These are phyloP conservation scores for Parachaetomium inaequale DNA, from an alignment of 495 filamentous ascomycete genomes.

Conservation along the genomic window DNA sequence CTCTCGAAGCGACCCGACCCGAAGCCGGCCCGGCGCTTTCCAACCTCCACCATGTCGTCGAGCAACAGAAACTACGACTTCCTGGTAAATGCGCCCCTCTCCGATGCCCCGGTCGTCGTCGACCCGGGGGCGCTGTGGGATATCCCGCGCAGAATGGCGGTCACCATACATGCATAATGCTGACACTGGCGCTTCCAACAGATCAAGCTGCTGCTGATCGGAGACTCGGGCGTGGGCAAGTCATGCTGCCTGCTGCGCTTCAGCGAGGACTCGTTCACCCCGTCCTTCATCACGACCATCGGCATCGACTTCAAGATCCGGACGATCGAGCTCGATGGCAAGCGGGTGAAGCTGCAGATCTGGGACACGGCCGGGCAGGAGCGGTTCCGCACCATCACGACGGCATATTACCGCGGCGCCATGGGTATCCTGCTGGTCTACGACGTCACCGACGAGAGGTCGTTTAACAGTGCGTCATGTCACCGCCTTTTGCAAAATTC, in stretches of 20 bases:
- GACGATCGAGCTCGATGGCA: constrained; percentile 96
- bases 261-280: constrained; percentile 98
- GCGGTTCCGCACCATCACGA: constrained; percentile 97
- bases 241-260: constrained; percentile 98
- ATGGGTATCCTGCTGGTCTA: constrained; percentile 99
- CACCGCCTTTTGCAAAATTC: no score
- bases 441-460: constrained; percentile 95
- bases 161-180: constrained; percentile 7
- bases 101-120: background rate
- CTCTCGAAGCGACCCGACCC: background rate
- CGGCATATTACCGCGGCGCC: constrained; percentile 95
- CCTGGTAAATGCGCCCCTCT: constrained; percentile 56
- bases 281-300: constrained; percentile 98
- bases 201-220: constrained; percentile 99
- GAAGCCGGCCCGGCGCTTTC: constrained; percentile 6
- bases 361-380: constrained; percentile 99
- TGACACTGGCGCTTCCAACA: constrained; percentile 34
- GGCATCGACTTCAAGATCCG: constrained; percentile 99
- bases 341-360: constrained; percentile 97
- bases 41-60: constrained; percentile 71
- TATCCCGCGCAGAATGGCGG: background rate
- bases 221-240: constrained; percentile 96
- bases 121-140: background rate
- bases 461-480: constrained; percentile 88
- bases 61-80: constrained; percentile 98